Base-by-base conservation (phyloP, 2,329 filamentous ascomycete species). In the Ilyonectria mors-panacis region DNA sequence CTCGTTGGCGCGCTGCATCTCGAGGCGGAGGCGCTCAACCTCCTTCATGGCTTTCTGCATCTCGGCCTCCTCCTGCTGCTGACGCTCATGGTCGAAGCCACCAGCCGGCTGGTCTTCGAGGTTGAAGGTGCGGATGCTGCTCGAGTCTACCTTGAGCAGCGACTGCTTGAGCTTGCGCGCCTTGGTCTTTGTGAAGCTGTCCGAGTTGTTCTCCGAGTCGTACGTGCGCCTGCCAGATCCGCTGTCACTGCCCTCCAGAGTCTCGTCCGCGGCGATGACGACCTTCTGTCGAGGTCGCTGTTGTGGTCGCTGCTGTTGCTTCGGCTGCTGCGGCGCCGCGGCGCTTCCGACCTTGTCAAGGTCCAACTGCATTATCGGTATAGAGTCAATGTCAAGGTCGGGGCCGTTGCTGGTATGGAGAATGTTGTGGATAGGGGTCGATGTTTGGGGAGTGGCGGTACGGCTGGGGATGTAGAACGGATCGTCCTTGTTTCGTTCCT, bases 341-440 rank as follows among this genome's bases (percentile, higher is more conserved):
- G 66, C 73, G 57, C 77, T 73, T 9, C 71, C 72, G 9, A 86
- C 78, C 66, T 87, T 87, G 35, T 91, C 91, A 8, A 98, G 87
- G 68, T 97, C 91, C 53, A 99, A 86, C 78, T 97, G 91, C 90
- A 99, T 96, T 75, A 99, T 95, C 2, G 96, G 96, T 74, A 99
- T 99, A 2, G 94, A 89, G 80, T 99, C 96, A 48, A 99, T 92
- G 77, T 99, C 95, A 9, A 98, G 84, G 50, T 93, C 92, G 2
- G 92, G 90, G 2, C 91, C 92, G 76, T 95, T 95, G 64, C 89
- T 90, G 65, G 86, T 90, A 65, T 89, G 87, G 3, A 93, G 84
- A 64, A 96, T 94, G 70, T 89, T 93, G 76, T 95, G 93, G 56
- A 96, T 91, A 0, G 93, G 93, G 1, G 93, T 95, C 0, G 92